These are phyloP conservation scores for Cicer yamashitae DNA, from an alignment of 306 rosid species.

Conservation along the genomic window DNA sequence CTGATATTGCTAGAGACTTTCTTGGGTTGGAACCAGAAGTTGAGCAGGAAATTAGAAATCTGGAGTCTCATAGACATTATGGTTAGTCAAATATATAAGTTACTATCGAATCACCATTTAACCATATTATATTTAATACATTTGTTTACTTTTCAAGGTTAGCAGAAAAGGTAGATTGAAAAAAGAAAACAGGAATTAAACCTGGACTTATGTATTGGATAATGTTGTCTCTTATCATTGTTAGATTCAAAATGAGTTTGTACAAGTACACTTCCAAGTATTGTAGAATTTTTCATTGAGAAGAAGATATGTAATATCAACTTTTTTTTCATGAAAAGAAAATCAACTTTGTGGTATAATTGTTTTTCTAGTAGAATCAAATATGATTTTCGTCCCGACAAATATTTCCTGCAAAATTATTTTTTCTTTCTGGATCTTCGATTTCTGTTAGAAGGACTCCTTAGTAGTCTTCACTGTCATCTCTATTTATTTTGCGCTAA, in stretches of 20 bases:
- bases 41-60: conserved; percentile 41
- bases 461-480: neutral
- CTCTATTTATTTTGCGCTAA: neutral
- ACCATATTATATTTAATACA: conserved; percentile 13
- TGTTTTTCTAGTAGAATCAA: neutral
- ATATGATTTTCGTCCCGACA: neutral
- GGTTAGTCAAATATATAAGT: conserved; percentile 29
- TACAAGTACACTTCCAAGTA: conserved; percentile 30
- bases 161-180: conserved; percentile 38
- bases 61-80: conserved; percentile 28
- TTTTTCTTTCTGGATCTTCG: neutral
- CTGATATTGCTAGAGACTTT: conserved; percentile 13
- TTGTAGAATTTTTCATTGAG: conserved; percentile 18
- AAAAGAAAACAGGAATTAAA: neutral
- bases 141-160: conserved; percentile 35
- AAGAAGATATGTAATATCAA: neutral
- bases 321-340: neutral
- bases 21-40: conserved; percentile 38
- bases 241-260: conserved; percentile 39
- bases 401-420: neutral
- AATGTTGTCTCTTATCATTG: conserved; percentile 26
- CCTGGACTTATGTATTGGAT: conserved; percentile 39
- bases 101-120: conserved; percentile 21
- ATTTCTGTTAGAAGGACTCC: neutral
- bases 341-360: conserved; percentile 6